Evolutionary conservation across 2,329 filamentous ascomycete genomes (phyloP), one percentile per base, ranked within the genome.

Genomic region (Keithomyces neogunnii): DNA sequence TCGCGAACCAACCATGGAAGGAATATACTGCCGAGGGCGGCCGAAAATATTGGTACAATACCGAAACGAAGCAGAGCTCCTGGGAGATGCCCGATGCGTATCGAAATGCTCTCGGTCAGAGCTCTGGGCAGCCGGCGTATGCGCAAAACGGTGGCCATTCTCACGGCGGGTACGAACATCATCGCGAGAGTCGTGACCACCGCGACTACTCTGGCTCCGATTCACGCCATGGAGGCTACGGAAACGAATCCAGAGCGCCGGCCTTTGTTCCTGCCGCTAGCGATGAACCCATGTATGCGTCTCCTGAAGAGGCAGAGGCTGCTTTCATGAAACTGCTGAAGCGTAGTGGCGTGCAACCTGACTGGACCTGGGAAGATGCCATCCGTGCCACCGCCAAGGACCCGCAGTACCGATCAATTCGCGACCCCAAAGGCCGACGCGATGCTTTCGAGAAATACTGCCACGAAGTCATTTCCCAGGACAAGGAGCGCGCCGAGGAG

Each of bases 381-480:
- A 84, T 99, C 72, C 86, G 87, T 49, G 82, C 83, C 26, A 88
- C 89, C 19, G 89, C 95, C 59, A 92, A 88, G 62, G 93, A 99
- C 59, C 84, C 90, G 45, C 89, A 96, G 62, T 97, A 93, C 67
- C 87, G 92, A 55, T 88, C 93, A 26, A 84, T 99, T 59, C 93
- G 92, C 63, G 90, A 96, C 62, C 89, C 93, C 4, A 90, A 86
- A 68, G 91, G 96, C 64, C 84, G 93, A 59, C 93, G 89, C 69
- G 78, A 84, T 58, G 89, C 90, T 19, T 99, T 96, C 69, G 89
- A 96, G 72, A 96, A 96, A 72, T 99, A 93, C 74, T 89, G 89
- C 66, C 79, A 89, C 61, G 89, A 97, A 67, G 81, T 95, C 69
- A 83, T 93, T 59, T 77, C 87, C 59, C 89, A 96, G 72, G 93